phyloP scores from a whole-genome alignment of 1,284 basidiomycete species.

The Moniliophthora roreri region DNA sequence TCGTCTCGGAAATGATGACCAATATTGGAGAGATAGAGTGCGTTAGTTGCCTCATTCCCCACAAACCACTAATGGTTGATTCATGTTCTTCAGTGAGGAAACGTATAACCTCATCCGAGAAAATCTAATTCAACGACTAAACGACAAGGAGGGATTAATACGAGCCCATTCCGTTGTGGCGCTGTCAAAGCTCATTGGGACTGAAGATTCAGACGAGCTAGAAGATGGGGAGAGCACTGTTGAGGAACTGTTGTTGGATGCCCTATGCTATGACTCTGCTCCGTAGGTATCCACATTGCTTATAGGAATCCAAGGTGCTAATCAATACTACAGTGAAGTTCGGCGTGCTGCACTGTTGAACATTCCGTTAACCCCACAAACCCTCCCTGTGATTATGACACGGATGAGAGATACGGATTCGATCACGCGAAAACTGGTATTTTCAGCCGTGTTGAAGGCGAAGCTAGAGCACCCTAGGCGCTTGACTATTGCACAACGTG shows the following conservation, averaged over 20 bases:
- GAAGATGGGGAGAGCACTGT: constrained; percentile 67
- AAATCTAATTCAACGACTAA: constrained; percentile 74
- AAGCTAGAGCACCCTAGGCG: constrained; percentile 68
- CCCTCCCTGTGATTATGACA: constrained; percentile 71
- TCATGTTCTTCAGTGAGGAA: constrained; percentile 77
- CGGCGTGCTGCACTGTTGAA: constrained; percentile 86
- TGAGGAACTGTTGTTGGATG: constrained; percentile 70
- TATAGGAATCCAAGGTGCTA: neutral
- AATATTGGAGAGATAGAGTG: constrained; percentile 85
- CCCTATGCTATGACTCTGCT: constrained; percentile 75
- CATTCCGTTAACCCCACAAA: constrained; percentile 62
- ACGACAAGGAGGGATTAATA: constrained; percentile 85
- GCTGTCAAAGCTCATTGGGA: constrained; percentile 80
- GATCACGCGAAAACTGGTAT: constrained; percentile 81
- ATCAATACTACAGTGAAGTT: constrained; percentile 75
- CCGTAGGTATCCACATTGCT: constrained; percentile 51
- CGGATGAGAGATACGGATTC: constrained; percentile 88
- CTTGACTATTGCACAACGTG: constrained; percentile 76
- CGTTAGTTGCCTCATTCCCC: neutral
- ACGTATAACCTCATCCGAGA: constrained; percentile 70
- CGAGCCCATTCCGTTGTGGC: constrained; percentile 86
- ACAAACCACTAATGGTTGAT: neutral
- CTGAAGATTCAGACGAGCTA: constrained; percentile 71
- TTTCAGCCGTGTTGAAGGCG: constrained; percentile 62
- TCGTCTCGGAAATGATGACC: constrained; percentile 80